These are phyloP conservation scores for Kalanchoe fedtschenkoi DNA, from an alignment of 164 flowering plant genomes.

Conservation along the genomic window DNA sequence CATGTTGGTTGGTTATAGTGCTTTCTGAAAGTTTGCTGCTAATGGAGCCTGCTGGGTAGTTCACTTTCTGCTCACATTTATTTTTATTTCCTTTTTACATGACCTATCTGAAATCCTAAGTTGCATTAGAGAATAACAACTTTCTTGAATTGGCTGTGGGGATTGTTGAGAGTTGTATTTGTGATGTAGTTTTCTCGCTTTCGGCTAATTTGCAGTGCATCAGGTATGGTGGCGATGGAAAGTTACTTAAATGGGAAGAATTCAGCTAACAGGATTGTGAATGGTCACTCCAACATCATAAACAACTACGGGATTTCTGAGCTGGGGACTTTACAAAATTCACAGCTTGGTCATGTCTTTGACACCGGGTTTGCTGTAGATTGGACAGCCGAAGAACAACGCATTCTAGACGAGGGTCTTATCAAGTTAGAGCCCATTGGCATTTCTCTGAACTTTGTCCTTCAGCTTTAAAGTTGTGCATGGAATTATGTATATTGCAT, in stretches of 20 bases:
- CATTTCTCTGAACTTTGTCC: not conserved
- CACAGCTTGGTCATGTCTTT: not conserved
- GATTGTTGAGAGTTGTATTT: not conserved
- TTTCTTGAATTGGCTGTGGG: not conserved
- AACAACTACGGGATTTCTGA: not conserved
- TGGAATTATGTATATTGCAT: not conserved
- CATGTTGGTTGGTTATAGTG: not conserved
- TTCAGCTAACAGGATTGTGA: not conserved
- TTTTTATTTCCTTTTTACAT: not conserved
- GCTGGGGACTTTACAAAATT: not conserved
- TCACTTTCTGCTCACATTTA: not conserved
- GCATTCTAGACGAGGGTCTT: not conserved
- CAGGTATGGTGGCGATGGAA: constrained; percentile 4
- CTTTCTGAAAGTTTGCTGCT: not conserved
- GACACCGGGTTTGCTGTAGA: not conserved
- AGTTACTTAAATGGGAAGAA: not conserved
- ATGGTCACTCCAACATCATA: not conserved
- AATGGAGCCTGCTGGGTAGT: not conserved
- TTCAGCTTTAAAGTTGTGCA: not conserved
- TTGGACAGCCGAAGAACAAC: not conserved
- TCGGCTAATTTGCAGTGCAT: not conserved
- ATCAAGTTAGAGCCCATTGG: not conserved
- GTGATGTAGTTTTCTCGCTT: not conserved
- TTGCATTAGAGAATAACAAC: not conserved
- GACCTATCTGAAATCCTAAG: not conserved